Base-by-base conservation (phyloP, 2,329 filamentous ascomycete genomes). In the Reticulascus tulasneorum region DNA sequence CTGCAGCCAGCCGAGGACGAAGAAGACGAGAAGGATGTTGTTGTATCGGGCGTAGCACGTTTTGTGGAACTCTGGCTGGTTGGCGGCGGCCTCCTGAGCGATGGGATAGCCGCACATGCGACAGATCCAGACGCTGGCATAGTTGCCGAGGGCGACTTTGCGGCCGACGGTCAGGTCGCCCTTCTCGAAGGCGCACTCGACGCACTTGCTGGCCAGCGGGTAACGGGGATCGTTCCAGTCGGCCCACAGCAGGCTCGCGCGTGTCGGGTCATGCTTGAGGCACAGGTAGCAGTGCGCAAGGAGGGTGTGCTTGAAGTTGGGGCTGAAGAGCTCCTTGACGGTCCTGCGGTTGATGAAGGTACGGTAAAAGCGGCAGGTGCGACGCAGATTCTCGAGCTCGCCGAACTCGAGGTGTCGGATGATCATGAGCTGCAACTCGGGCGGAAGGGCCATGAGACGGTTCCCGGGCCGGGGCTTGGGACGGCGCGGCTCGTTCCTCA, bases 31-130 rank as follows among this genome's bases (percentile, higher is more conserved):
- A 9, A 67, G 46, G 10, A 57, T 52, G 19, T 50, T 40, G 33
- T 59, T 59, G 36, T 66, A 69, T n/a, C 50, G 45, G 28, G 51
- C 48, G 33, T 63, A 66, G 45, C 67, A 71, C 7, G 4, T 4
- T 9, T 47, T 43, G 42, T 71, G 67, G 38, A 67, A 69, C 47
- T 69, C 59, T 21, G 58, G 51, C 33, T 59, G 53, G 7, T 56
- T 55, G 44, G 49, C 56, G 8, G 55, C 56, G 9, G 49, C 40
- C 18, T 49, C 49, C 5, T 41, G 39, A 6, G 49, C 45, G 21
- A 67, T 52, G 7, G 66, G 66, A 39, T 51, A 58, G 0, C 67
- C 66, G 47, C 67, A 71, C 56, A 64, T 70, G 7, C 66, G 58
- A 28, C 67, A 71, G 9, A 65, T 53, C 53, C 57, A 67, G 19